phyloP scores from a whole-genome alignment of 441 rosid genomes.

The Cnidoscolus chayamansa region DNA sequence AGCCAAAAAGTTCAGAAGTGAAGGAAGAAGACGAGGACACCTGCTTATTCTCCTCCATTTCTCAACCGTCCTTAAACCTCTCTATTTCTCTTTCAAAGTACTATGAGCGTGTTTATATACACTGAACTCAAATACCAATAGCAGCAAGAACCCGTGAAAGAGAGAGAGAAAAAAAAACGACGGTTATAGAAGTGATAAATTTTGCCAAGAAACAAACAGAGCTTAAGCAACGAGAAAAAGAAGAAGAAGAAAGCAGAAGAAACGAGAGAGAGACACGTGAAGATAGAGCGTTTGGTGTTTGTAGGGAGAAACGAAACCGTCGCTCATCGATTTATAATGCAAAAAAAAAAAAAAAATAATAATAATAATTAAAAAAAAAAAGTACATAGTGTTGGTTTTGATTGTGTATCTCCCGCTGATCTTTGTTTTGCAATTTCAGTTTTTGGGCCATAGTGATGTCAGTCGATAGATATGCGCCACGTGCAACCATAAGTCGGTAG shows the following conservation, averaged over 20 bases:
- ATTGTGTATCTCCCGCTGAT: not conserved
- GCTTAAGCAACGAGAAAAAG: not conserved
- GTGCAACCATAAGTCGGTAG: constrained; percentile 14
- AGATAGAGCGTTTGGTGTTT: constrained; percentile 26
- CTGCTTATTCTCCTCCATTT: constrained; percentile 68
- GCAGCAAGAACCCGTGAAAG: constrained; percentile 20
- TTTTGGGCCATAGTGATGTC: constrained; percentile 9
- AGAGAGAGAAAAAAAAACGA: not conserved
- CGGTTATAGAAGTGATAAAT: not conserved
- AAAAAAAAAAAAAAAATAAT: not conserved
- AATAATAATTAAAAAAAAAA: not conserved
- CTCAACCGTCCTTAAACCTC: constrained; percentile 11
- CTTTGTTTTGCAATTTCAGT: constrained; percentile 6
- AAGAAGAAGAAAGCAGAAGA: constrained; percentile 6
- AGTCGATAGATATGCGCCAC: constrained; percentile 32
- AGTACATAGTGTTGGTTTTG: not conserved
- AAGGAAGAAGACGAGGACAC: constrained; percentile 43
- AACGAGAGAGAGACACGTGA: constrained; percentile 45
- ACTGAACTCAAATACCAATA: too few species aligned
- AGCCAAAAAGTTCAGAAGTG: constrained; percentile 69
- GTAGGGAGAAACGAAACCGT: constrained; percentile 31
- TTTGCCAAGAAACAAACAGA: not conserved
- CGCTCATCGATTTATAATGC: constrained; percentile 19
- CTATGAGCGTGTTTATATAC: not conserved
- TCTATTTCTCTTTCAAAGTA: not conserved